These are phyloP conservation scores for Ascochyta pisi DNA, from an alignment of 2,329 filamentous ascomycete genomes.

Conservation along the genomic window DNA sequence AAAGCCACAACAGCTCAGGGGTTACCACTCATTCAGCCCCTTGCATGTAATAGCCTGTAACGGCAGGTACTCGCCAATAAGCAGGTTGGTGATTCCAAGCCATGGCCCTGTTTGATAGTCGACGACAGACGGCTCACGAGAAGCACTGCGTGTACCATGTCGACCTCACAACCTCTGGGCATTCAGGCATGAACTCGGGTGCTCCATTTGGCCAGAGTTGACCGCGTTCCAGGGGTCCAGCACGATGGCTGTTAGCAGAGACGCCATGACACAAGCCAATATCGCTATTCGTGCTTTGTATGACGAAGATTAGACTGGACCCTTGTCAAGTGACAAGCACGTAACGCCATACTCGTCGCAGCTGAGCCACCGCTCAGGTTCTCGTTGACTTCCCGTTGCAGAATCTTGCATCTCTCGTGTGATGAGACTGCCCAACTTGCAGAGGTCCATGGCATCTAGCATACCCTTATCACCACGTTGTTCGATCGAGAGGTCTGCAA, in stretches of 20 bases:
- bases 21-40: slow-evolving; percentile 29
- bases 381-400: slow-evolving; percentile 14
- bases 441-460: background rate
- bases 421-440: slow-evolving; percentile 13
- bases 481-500: slow-evolving; percentile 16
- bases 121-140: slow-evolving; percentile 16
- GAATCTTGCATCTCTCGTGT: slow-evolving; percentile 12
- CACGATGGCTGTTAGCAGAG: slow-evolving; percentile 19
- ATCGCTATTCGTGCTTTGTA: slow-evolving; percentile 34
- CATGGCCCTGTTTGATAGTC: slow-evolving; percentile 6
- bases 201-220: slow-evolving; percentile 24
- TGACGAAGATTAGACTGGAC: slow-evolving; percentile 36
- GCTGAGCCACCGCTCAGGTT: slow-evolving; percentile 17
- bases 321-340: slow-evolving; percentile 27
- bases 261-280: slow-evolving; percentile 39
- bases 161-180: slow-evolving; percentile 8
- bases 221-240: slow-evolving; percentile 27
- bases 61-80: slow-evolving; percentile 22
- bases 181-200: slow-evolving; percentile 15
- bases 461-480: slow-evolving; percentile 27
- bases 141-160: slow-evolving; percentile 20
- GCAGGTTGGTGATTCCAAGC: slow-evolving; percentile 5
- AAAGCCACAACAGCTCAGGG: slow-evolving; percentile 38
- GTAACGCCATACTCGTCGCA: slow-evolving; percentile 12
- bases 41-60: slow-evolving; percentile 28